phyloP scores from a whole-genome alignment of 1,284 basidiomycete species.

The Malassezia equina region DNA sequence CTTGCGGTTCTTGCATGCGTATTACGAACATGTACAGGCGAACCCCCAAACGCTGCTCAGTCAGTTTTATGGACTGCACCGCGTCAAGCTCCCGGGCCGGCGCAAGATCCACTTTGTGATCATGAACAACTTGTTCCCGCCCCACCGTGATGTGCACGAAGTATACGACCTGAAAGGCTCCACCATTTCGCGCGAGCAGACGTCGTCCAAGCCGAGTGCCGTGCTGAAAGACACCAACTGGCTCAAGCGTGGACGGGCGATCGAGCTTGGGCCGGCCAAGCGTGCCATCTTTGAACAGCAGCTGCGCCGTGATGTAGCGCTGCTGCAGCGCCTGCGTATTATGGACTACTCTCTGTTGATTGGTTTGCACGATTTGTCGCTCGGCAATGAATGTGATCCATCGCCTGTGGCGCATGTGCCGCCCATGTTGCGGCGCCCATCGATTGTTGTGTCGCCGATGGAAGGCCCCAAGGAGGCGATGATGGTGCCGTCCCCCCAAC shows the following conservation, averaged over 20 bases:
- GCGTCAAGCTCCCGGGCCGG: conserved; percentile 87
- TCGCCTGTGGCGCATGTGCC: conserved; percentile 51
- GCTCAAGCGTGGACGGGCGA: conserved; percentile 66
- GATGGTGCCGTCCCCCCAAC: not conserved
- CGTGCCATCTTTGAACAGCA: conserved; percentile 79
- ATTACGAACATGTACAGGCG: conserved; percentile 72
- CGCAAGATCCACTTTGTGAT: conserved; percentile 97
- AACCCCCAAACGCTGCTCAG: conserved; percentile 91
- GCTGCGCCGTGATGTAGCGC: conserved; percentile 70
- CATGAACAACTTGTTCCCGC: conserved; percentile 98
- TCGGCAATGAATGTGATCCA: conserved; percentile 76
- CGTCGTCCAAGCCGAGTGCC: conserved; percentile 66
- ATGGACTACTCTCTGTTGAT: conserved; percentile 96
- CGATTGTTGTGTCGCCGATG: conserved; percentile 9
- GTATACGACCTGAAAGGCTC: conserved; percentile 95
- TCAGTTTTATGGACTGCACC: conserved; percentile 89
- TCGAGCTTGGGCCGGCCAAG: conserved; percentile 91
- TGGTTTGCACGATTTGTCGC: conserved; percentile 80
- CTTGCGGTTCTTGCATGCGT: conserved; percentile 69
- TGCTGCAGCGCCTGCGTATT: conserved; percentile 70
- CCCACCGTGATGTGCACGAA: conserved; percentile 93
- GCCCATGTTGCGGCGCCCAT: conserved; percentile 11
- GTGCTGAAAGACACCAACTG: conserved; percentile 94
- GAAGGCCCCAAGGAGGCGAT: not conserved
- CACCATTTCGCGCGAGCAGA: conserved; percentile 76